A percentile compares a stretch with the other conserved stretches of the same genome.
phyloP scores from a whole-genome alignment of 1,139 yeast genomes.

The Entelexis paramagnoliae region DNA sequence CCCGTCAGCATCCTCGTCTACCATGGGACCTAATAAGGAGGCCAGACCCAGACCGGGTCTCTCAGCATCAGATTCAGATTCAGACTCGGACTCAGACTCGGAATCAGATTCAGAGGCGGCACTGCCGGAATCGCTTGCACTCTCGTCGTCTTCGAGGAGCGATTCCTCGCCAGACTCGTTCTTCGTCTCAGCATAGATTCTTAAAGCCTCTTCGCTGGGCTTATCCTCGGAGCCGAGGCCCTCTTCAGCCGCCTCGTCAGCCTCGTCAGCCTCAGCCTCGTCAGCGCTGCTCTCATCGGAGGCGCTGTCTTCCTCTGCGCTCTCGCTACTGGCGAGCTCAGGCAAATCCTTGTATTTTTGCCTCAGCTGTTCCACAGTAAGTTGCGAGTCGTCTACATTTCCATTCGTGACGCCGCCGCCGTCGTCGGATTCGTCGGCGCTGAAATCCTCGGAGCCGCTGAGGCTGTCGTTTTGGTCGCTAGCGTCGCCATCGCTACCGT shows the following conservation, averaged over 20 bases:
- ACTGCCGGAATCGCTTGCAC: constrained; percentile 3
- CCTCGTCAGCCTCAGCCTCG: too few species aligned
- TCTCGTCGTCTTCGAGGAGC: constrained; percentile 8
- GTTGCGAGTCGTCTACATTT: constrained; percentile 39
- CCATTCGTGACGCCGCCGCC: constrained; percentile 13
- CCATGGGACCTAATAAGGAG: constrained; percentile 7
- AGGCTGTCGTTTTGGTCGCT: not conserved
- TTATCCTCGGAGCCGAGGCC: constrained; percentile 10
- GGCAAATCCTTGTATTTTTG: constrained; percentile 52
- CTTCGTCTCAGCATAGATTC: constrained; percentile 20
- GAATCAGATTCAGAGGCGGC: not conserved
- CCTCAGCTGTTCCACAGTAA: constrained; percentile 56
- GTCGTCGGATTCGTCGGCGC: not conserved
- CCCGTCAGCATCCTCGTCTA: not conserved
- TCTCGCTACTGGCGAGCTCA: constrained; percentile 21
- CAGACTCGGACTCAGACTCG: constrained; percentile 10
- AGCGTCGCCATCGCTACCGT: not conserved
- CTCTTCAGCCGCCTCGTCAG: not conserved
- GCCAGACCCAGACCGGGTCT: constrained; percentile 13
- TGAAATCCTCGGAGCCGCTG: not conserved
- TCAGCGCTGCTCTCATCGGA: too few species aligned
- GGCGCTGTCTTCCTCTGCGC: constrained; percentile 22
- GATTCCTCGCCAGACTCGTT: constrained; percentile 9
- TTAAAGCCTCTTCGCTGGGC: constrained; percentile 25
- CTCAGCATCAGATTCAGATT: constrained; percentile 7